These are phyloP conservation scores for Mycosphaerella sp. DNA, from an alignment of 2,329 filamentous ascomycete species.

Conservation along the genomic window DNA sequence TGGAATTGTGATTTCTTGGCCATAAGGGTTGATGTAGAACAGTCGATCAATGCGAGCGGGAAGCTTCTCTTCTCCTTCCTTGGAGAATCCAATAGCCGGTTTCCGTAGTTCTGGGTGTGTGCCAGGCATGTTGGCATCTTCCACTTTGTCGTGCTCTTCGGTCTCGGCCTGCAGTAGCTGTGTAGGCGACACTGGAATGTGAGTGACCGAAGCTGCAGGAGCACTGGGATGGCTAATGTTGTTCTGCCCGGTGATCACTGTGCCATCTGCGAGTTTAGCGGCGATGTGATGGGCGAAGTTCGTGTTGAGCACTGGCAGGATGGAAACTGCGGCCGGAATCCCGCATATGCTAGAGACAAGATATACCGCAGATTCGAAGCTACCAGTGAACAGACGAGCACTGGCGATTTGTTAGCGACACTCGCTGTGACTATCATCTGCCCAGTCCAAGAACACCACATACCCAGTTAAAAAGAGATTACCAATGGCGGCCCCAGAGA, in stretches of 20 bases:
- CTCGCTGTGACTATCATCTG: slow-evolving; percentile 44
- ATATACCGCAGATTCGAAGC: slow-evolving; percentile 88
- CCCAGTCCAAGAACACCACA: slow-evolving; percentile 21
- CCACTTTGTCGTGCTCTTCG: slow-evolving; percentile 58
- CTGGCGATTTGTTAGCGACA: slow-evolving; percentile 41
- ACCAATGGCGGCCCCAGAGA: slow-evolving; percentile 46
- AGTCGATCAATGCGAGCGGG: slow-evolving; percentile 70
- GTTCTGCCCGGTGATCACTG: slow-evolving; percentile 82
- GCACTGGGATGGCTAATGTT: slow-evolving; percentile 79
- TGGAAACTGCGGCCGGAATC: slow-evolving; percentile 68
- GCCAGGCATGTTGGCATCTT: slow-evolving; percentile 76
- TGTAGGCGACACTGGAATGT: slow-evolving; percentile 24
- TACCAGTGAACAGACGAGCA: slow-evolving; percentile 82
- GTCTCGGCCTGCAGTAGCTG: slow-evolving; percentile 34
- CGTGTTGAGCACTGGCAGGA: slow-evolving; percentile 86
- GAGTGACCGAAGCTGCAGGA: slow-evolving; percentile 39
- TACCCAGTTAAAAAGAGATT: slow-evolving; percentile 49
- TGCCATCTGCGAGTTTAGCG: slow-evolving; percentile 69
- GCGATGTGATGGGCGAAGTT: slow-evolving; percentile 96
- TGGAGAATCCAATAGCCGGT: slow-evolving; percentile 76
- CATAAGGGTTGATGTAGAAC: slow-evolving; percentile 98
- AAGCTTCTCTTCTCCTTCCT: slow-evolving; percentile 67
- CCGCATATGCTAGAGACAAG: slow-evolving; percentile 78
- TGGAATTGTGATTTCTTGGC: slow-evolving; percentile 83
- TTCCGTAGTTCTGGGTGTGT: slow-evolving; percentile 72